Evolutionary conservation across 169 alveolate species (phyloP).

Genomic region (Cryptosporidium felis): DNA sequence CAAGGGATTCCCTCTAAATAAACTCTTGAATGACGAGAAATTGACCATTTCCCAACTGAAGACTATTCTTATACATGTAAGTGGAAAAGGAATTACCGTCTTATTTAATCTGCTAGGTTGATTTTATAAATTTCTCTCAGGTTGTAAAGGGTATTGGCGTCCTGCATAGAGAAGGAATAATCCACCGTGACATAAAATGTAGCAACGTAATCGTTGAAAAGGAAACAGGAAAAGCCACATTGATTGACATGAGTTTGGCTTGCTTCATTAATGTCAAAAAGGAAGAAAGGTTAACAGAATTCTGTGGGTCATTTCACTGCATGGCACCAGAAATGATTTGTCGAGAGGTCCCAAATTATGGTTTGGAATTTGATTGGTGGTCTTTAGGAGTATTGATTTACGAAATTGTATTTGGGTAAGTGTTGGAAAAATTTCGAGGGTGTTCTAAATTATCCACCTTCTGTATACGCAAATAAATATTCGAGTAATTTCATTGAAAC

Average conservation of each 20-base stretch:
- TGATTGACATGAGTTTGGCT: constrained; percentile 50
- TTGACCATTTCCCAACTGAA: background rate
- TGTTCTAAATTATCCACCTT: background rate
- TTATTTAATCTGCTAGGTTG: background rate
- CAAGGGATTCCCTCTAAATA: constrained; percentile 9
- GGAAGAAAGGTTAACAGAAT: constrained; percentile 5
- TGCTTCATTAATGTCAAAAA: background rate
- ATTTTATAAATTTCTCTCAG: background rate
- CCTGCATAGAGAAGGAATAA: constrained; percentile 34
- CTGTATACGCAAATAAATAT: background rate
- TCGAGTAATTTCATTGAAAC: background rate
- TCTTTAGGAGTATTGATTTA: constrained; percentile 45
- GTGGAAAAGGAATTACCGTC: background rate
- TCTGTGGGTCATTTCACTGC: constrained; percentile 63
- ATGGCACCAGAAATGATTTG: constrained; percentile 71
- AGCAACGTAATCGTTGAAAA: constrained; percentile 22
- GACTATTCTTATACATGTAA: constrained; percentile 20
- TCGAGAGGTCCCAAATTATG: constrained; percentile 19
- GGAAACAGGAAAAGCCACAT: background rate
- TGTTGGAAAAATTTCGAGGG: background rate
- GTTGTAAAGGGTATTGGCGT: constrained; percentile 1
- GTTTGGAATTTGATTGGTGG: constrained; percentile 54
- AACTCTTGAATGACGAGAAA: background rate
- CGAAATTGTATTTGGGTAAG: constrained; percentile 57
- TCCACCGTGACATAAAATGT: constrained; percentile 59